phyloP scores from a whole-genome alignment of 805 yeast genomes.

The Yarrowia porcina region DNA sequence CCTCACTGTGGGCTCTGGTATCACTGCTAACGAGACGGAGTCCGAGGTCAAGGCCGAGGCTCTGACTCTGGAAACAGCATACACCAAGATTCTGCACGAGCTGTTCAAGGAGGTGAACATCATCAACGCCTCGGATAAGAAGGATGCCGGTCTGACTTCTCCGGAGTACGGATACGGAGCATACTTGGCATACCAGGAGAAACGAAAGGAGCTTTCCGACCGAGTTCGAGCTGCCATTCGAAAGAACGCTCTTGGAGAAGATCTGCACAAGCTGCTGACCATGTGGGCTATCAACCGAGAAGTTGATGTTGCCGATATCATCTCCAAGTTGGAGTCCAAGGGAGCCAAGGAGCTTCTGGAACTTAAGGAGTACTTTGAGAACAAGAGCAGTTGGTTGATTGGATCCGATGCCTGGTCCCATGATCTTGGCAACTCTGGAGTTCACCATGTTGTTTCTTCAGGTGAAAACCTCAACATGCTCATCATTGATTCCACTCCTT shows the following conservation, averaged over 20 bases:
- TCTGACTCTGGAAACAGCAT: conserved; percentile 64
- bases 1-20: conserved; percentile 52
- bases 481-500: conserved; percentile 81
- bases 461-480: conserved; percentile 78
- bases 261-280: conserved; percentile 51
- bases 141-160: conserved; percentile 46
- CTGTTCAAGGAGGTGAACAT: conserved; percentile 57
- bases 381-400: conserved; percentile 70
- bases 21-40: neutral
- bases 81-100: conserved; percentile 70
- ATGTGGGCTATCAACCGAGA: conserved; percentile 57
- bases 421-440: conserved; percentile 88
- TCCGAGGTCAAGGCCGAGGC: conserved; percentile 46
- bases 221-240: conserved; percentile 45
- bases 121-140: conserved; percentile 53
- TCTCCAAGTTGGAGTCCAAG: conserved; percentile 29
- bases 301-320: conserved; percentile 37
- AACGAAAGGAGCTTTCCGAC: conserved; percentile 46
- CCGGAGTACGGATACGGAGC: conserved; percentile 91
- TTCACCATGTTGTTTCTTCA: conserved; percentile 76
- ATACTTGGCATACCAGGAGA: conserved; percentile 56
- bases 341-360: conserved; percentile 36
- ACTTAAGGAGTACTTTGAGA: conserved; percentile 47
- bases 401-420: conserved; percentile 96
- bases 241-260: conserved; percentile 44